Percentiles rank a stretch among this genome's conserved stretches.
These are phyloP conservation scores for Malus hybrid DNA, from an alignment of 331 rosid genomes.

Conservation along the genomic window DNA sequence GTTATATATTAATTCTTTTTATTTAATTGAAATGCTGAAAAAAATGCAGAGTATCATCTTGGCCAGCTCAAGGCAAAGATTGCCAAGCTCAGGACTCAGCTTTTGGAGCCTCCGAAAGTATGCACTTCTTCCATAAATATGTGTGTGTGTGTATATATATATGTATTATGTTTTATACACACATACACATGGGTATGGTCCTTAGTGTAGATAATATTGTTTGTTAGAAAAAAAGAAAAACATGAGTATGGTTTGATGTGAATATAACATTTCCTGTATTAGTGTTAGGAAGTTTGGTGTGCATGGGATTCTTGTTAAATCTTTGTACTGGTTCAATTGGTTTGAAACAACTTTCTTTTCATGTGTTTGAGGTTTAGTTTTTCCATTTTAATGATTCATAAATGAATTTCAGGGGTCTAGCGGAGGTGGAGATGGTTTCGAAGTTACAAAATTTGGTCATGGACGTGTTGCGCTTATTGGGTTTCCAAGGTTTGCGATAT, in stretches of 20 bases:
- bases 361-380: constrained; percentile 2
- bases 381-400: constrained; percentile 11
- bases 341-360: not conserved
- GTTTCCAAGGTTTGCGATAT: constrained; percentile 74
- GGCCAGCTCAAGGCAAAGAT: constrained; percentile 99
- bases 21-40: constrained; percentile 1
- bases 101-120: constrained; percentile 97
- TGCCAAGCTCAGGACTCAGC: constrained; percentile 89
- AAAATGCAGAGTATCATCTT: constrained; percentile 80
- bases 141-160: too few species aligned
- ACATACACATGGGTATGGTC: too few species aligned
- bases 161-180: too few species aligned
- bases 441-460: constrained; percentile 95
- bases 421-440: constrained; percentile 98
- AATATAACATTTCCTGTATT: not conserved
- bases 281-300: not conserved
- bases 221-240: not conserved
- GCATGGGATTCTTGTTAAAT: not conserved
- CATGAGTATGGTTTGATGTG: not conserved
- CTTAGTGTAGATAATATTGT: too few species aligned
- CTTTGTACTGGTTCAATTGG: not conserved
- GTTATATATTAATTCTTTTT: not conserved
- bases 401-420: constrained; percentile 72
- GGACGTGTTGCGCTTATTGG: constrained; percentile 99
- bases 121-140: not conserved